These are phyloP conservation scores for Amylocystis lapponica DNA, from an alignment of 768 basidiomycete genomes.

Conservation along the genomic window DNA sequence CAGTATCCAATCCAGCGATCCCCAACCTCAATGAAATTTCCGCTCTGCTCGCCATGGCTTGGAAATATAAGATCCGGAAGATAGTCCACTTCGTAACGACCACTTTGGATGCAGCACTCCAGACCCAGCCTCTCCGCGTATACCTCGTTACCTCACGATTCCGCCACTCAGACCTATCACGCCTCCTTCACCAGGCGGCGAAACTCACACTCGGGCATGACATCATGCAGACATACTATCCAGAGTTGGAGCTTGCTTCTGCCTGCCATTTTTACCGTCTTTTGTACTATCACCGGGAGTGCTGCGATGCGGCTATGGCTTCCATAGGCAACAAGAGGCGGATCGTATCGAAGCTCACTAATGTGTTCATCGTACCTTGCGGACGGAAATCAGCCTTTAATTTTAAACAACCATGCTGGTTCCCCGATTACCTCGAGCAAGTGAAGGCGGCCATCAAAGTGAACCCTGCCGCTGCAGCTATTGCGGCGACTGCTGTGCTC, in stretches of 20 bases:
- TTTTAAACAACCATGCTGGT: no score
- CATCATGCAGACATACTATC: background rate
- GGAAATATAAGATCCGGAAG: conserved; percentile 3
- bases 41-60: background rate
- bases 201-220: background rate
- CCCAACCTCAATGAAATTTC: background rate
- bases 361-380: no score
- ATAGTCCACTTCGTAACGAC: background rate
- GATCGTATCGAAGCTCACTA: no score
- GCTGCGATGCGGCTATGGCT: no score
- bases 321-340: no score
- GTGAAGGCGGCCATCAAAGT: no score
- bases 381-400: no score
- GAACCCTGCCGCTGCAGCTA: no score
- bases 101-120: no score
- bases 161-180: background rate
- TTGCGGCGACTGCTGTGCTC: no score
- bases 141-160: background rate
- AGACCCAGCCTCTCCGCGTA: background rate
- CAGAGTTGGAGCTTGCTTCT: background rate
- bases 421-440: no score
- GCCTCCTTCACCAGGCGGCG: background rate
- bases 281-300: background rate
- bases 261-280: background rate
- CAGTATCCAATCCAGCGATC: background rate